phyloP scores from a whole-genome alignment of 768 basidiomycete species.

The Pholiota conissans region DNA sequence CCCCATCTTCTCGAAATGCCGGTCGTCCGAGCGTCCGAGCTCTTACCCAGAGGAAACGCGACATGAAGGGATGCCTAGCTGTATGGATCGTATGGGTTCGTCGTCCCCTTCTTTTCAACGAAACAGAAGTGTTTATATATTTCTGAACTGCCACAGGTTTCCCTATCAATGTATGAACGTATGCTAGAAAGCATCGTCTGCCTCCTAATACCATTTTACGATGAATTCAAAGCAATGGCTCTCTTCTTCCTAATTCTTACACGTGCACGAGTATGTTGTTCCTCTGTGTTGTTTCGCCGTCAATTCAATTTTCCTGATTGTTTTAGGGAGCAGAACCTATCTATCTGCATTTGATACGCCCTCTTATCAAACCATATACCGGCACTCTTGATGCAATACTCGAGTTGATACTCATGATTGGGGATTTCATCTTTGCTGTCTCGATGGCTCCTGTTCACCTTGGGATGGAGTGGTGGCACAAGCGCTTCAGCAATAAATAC shows the following conservation, averaged over 20 bases:
- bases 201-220: constrained; percentile 81
- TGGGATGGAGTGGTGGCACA: constrained; percentile 36
- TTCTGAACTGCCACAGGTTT: constrained; percentile 47
- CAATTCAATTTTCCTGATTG: background rate
- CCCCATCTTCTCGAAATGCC: constrained; percentile 50
- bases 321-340: constrained; percentile 83
- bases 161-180: constrained; percentile 67
- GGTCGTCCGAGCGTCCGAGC: constrained; percentile 68
- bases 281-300: background rate
- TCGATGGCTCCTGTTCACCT: constrained; percentile 39
- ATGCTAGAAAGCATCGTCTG: constrained; percentile 62
- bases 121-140: constrained; percentile 9
- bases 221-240: constrained; percentile 73
- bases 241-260: constrained; percentile 76
- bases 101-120: constrained; percentile 3
- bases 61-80: constrained; percentile 82
- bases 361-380: constrained; percentile 74
- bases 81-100: constrained; percentile 88
- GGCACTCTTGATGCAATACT: constrained; percentile 62
- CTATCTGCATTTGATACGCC: constrained; percentile 78
- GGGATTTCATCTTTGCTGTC: constrained; percentile 57
- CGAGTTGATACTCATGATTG: constrained; percentile 59
- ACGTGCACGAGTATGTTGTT: constrained; percentile 57
- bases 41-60: constrained; percentile 73
- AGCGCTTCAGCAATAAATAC: constrained; percentile 19